Evolutionary conservation across 345 rosid species (phyloP).

Genomic region (Murraya paniculata): DNA sequence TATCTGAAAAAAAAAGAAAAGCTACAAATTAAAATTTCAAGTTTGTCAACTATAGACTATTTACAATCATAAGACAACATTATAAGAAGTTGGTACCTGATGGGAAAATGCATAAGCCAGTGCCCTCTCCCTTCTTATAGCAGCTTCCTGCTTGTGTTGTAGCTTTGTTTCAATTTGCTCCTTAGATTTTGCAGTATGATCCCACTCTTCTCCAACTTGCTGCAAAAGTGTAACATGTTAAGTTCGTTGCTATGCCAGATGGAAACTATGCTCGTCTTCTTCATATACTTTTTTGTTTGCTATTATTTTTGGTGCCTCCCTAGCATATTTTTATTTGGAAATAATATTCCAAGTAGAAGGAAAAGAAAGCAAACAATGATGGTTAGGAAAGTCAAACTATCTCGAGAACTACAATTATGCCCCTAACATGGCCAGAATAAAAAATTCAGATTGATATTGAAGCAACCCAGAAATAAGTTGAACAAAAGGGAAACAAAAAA

Average conservation of each 20-base stretch:
- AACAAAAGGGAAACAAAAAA: background rate
- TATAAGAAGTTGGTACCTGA: conserved; percentile 51
- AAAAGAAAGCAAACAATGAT: background rate
- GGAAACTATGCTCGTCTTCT: background rate
- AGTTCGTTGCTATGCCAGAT: background rate
- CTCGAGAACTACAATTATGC: background rate
- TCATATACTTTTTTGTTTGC: background rate
- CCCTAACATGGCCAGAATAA: background rate
- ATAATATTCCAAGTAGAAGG: background rate
- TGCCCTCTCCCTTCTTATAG: conserved; percentile 87
- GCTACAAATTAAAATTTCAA: background rate
- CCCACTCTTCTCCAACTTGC: conserved; percentile 65
- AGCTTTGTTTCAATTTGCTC: conserved; percentile 69
- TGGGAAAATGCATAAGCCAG: conserved; percentile 82
- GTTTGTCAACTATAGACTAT: background rate
- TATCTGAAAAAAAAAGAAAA: background rate
- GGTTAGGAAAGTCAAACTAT: background rate
- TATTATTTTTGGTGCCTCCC: background rate
- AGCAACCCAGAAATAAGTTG: background rate
- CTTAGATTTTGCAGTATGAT: conserved; percentile 60
- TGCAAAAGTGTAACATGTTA: background rate
- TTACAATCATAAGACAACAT: background rate
- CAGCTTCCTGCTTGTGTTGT: conserved; percentile 63
- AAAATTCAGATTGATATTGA: background rate
- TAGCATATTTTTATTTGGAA: background rate